These are phyloP conservation scores for Epichloe amarillans DNA, from an alignment of 2,329 filamentous ascomycete genomes.

Conservation along the genomic window DNA sequence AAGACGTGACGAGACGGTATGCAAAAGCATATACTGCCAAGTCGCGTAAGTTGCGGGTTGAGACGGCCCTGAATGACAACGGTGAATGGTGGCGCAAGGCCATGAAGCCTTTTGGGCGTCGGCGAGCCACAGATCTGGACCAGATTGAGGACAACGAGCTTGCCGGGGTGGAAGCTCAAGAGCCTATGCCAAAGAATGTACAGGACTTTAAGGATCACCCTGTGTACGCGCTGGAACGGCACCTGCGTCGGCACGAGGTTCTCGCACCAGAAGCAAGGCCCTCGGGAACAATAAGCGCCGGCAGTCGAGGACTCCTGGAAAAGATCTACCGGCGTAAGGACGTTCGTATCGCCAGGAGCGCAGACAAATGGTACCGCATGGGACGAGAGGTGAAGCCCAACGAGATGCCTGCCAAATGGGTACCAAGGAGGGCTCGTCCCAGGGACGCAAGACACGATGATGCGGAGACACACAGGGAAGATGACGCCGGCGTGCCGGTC, in stretches of 20 bases:
- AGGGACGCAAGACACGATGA: slow-evolving; percentile 13
- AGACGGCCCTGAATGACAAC: slow-evolving; percentile 37
- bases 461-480: slow-evolving; percentile 15
- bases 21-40: slow-evolving; percentile 83
- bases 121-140: slow-evolving; percentile 49
- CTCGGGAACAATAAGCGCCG: slow-evolving; percentile 65
- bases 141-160: slow-evolving; percentile 75
- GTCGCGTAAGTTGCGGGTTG: slow-evolving; percentile 69
- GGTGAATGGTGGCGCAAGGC: slow-evolving; percentile 40
- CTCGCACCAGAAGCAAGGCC: slow-evolving; percentile 55
- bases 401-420: slow-evolving; percentile 71
- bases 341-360: slow-evolving; percentile 63
- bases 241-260: slow-evolving; percentile 73
- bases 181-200: slow-evolving; percentile 77
- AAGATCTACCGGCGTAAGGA: slow-evolving; percentile 71
- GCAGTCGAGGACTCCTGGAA: slow-evolving; percentile 51
- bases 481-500: slow-evolving; percentile 37
- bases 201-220: slow-evolving; percentile 82
- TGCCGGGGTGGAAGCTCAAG: slow-evolving; percentile 53
- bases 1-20: slow-evolving; percentile 81
- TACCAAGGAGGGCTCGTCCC: slow-evolving; percentile 34
- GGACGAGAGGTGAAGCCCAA: slow-evolving; percentile 66
- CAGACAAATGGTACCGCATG: slow-evolving; percentile 82
- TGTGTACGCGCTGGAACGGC: slow-evolving; percentile 69
- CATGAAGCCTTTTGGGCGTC: slow-evolving; percentile 33